phyloP scores from a whole-genome alignment of 2,329 filamentous ascomycete species.

The Graphilbum sp. region DNA sequence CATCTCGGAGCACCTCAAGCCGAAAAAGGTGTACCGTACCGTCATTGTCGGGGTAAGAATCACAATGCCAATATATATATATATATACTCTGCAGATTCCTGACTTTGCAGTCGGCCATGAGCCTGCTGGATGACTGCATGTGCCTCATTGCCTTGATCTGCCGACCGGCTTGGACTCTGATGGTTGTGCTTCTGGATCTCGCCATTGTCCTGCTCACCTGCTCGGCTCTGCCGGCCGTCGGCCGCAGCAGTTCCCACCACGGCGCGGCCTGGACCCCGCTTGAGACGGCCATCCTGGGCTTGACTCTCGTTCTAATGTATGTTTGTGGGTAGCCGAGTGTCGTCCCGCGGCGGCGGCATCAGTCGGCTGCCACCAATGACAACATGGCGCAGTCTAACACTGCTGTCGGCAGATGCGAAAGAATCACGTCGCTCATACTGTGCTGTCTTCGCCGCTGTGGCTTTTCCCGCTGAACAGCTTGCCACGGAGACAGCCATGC shows the following conservation, averaged over 20 bases:
- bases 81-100: not conserved
- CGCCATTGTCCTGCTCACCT: not conserved
- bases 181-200: not conserved
- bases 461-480: too few species aligned
- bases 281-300: not conserved
- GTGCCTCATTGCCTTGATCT: not conserved
- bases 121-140: not conserved
- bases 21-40: not conserved
- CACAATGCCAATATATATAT: not conserved
- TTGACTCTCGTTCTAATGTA: not conserved
- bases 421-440: not conserved
- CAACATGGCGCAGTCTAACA: too few species aligned
- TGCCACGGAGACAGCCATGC: too few species aligned
- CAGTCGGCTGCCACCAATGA: too few species aligned
- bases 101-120: not conserved
- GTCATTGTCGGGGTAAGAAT: not conserved
- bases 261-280: not conserved
- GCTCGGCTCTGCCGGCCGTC: not conserved
- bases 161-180: not conserved
- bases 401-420: not conserved
- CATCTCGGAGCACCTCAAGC: not conserved
- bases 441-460: not conserved
- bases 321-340: too few species aligned
- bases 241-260: not conserved
- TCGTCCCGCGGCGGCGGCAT: too few species aligned